These are phyloP conservation scores for Saitoella complicata DNA, from an alignment of 805 yeast species.

Conservation along the genomic window DNA sequence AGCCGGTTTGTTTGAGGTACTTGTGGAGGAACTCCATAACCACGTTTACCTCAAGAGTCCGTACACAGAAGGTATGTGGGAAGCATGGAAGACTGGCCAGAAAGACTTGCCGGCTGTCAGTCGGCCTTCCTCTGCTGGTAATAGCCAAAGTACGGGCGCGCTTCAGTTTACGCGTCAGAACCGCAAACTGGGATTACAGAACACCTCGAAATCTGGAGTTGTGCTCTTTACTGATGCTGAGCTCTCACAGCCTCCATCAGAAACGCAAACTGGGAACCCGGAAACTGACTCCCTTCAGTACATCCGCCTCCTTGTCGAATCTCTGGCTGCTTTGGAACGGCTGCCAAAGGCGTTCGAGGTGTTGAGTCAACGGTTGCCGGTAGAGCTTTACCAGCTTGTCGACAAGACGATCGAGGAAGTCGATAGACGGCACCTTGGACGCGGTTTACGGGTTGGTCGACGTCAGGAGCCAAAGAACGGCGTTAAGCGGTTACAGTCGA, in stretches of 20 bases:
- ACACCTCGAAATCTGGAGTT: not conserved
- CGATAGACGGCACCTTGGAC: constrained; percentile 36
- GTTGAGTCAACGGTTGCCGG: constrained; percentile 36
- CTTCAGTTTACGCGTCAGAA: not conserved
- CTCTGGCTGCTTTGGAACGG: constrained; percentile 44
- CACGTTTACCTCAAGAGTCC: constrained; percentile 46
- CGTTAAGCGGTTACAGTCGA: not conserved
- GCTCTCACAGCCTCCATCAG: too few relatives aligned
- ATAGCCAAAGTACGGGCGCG: too few relatives aligned
- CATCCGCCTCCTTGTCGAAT: constrained; percentile 35
- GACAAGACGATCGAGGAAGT: constrained; percentile 49
- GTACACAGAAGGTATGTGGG: constrained; percentile 19
- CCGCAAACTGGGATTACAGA: not conserved
- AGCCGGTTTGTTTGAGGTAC: constrained; percentile 40
- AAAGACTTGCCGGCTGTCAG: too few relatives aligned
- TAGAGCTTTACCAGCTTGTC: constrained; percentile 49
- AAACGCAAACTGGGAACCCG: constrained; percentile 16
- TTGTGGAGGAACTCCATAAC: constrained; percentile 60
- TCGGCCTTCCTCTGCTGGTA: too few relatives aligned
- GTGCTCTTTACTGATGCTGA: not conserved
- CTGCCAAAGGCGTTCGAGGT: constrained; percentile 42
- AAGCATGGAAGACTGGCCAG: constrained; percentile 7
- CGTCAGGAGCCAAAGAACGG: not conserved
- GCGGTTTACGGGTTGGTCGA: constrained; percentile 20
- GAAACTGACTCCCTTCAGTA: constrained; percentile 37